A percentile compares a stretch with the other conserved stretches of the same genome.
These are phyloP conservation scores for Zalaria sp. DNA, from an alignment of 2,329 filamentous ascomycete species.

Conservation along the genomic window DNA sequence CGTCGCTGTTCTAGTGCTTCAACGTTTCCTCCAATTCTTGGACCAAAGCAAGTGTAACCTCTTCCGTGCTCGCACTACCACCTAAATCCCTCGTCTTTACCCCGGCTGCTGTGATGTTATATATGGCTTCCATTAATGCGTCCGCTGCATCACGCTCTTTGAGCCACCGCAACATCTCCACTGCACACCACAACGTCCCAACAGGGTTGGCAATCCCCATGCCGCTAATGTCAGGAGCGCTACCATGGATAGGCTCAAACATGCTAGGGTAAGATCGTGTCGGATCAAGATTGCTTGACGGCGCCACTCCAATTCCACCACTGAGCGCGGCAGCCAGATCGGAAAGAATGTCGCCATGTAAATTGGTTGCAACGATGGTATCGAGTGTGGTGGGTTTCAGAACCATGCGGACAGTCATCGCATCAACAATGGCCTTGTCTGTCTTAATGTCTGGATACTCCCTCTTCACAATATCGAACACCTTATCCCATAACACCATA, in stretches of 20 bases:
- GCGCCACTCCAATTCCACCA: conserved; percentile 58
- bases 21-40: conserved; percentile 17
- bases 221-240: conserved; percentile 44
- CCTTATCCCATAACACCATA: conserved; percentile 56
- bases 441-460: conserved; percentile 47
- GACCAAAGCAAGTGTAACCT: conserved; percentile 29
- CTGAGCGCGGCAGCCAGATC: conserved; percentile 57
- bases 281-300: conserved; percentile 56
- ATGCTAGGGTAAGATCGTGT: conserved; percentile 44
- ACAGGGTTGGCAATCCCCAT: conserved; percentile 45
- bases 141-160: conserved; percentile 38
- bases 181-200: conserved; percentile 44
- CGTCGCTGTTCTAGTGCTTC: background rate
- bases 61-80: conserved; percentile 27
- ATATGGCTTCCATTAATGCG: conserved; percentile 37
- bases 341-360: conserved; percentile 51
- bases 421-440: conserved; percentile 55
- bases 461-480: conserved; percentile 38
- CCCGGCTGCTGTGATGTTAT: conserved; percentile 37
- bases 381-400: conserved; percentile 21
- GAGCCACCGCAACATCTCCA: conserved; percentile 45
- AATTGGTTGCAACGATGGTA: conserved; percentile 26
- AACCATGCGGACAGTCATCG: conserved; percentile 40
- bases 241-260: conserved; percentile 49
- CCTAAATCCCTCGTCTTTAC: conserved; percentile 42